Evolutionary conservation across 441 rosid genomes (phyloP), one percentile per base, ranked within the genome.

Genomic region (Populus trichocarpa): DNA sequence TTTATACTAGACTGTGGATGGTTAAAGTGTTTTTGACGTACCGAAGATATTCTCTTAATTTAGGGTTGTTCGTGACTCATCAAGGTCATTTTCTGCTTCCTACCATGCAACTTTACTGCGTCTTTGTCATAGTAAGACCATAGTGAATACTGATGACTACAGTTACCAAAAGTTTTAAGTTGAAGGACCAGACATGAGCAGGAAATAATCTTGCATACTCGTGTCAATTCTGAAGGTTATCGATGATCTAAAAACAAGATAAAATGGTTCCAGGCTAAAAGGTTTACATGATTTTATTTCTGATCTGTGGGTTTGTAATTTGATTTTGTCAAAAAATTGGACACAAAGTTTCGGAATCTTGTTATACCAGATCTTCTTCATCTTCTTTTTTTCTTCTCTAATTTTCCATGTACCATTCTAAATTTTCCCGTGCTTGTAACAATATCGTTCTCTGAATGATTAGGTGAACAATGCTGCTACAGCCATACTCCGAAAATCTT

Each of bases 401-500:
- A 14, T 46, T 5, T 46, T 46, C 6, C 57, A 14, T 14, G 57
- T 14, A 14, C 18, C 12, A 33, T 33, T 33, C 36, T 33, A 33
- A 40, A 40, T 40, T 12, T 40, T 26, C 67, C 9, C 8, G 32
- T 64, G 36, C 11, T 18, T 75, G 42, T 2, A 40, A 40, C 46
- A 40, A 40, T 40, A 40, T 40, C 46, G 46, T 40, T 40, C n/a
- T 26, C 16, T 68, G 67, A 20, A 23, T 25, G 63, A 6, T 33
- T 53, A 95, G 99, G 81, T 95, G 69, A 93, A 95, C 82, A 95
- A 93, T 83, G 95, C 88, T 35, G 97, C 89, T 50, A 85, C 81
- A 6, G 79, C 80, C 68, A 25, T 76, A 36, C 75, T 89, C 79
- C 91, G 86, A 86, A 85, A 89, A 13, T 80, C 89, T 7, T 40